Base-by-base conservation (phyloP, 352 stramenopile species). In the Pythium plurisporium region DNA sequence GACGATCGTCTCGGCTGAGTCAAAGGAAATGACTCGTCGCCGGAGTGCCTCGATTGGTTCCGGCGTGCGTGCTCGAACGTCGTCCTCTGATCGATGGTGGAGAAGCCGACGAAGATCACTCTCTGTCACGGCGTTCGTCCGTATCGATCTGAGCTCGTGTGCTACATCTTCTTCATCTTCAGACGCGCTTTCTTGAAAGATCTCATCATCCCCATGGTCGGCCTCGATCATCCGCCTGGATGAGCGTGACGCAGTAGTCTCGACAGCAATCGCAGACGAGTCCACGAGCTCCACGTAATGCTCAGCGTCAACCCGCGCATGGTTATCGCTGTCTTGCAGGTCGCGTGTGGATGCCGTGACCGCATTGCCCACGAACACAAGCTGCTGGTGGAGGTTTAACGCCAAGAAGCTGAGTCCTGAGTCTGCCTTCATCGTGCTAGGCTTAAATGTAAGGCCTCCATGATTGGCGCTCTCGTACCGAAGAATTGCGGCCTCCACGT, bases 351-450 rank as follows among this genome's bases (percentile, higher is more conserved):
- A 61, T n/a, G 80, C 86, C 4, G 79, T 75, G 3, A 82, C 70
- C n/a, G 78, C 80, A 38, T 77, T 81, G 12, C 82, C 81, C 4
- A 95, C 76, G 4, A 81, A 90, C 59, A 95, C 73, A 41, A 92
- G 68, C 38, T 95, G 85, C 40, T 91, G 80, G 55, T 95, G 85
- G 33, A 95, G 62, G 31, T 95, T 95, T n/a, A 95, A 40, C 2
- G 82, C 79, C 20, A 95, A 44, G 42, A 91, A 95, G 41, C 82
- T 73, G 20, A 95, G 62, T 33, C 79, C 72, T 0, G 79, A 68
- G 63, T 95, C 81, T 10, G 81, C 82, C 72, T 95, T 95, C 77
- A 90, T 93, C 2, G 85, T 95, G 53, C 80, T 91, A 8, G 85
- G 85, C 59, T 95, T 95, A 42, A 95, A 95, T 14, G 79, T 91